These are phyloP conservation scores for Mariannaea elegans DNA, from an alignment of 2,329 filamentous ascomycete species.

Conservation along the genomic window DNA sequence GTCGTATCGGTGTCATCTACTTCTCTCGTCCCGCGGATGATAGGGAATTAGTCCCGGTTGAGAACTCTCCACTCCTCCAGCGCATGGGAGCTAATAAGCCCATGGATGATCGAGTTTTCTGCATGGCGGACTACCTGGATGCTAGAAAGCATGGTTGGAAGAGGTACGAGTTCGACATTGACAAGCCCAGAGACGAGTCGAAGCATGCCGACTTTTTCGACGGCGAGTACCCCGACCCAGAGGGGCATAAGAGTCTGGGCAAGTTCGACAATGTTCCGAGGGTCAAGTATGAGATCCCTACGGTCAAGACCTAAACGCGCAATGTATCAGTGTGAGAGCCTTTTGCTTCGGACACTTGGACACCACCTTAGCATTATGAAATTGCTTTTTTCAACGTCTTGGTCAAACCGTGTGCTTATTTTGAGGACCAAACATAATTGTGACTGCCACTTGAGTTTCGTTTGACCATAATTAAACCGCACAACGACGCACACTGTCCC, in stretches of 20 bases:
- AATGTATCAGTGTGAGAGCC: no score
- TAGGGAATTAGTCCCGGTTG: constrained; percentile 46
- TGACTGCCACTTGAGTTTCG: no score
- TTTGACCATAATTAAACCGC: no score
- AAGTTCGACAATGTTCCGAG: constrained; percentile 23
- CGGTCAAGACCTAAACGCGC: constrained; percentile 9
- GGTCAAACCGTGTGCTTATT: no score
- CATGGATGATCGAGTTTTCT: constrained; percentile 39
- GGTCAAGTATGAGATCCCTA: constrained; percentile 16
- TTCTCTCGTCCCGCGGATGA: constrained; percentile 51
- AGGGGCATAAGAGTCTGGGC: constrained; percentile 20
- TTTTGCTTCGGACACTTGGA: no score
- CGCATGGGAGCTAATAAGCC: constrained; percentile 40
- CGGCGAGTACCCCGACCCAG: constrained; percentile 18
- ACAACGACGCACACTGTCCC: no score
- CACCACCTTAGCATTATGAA: no score
- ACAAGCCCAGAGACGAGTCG: constrained; percentile 23
- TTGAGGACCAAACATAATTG: no score
- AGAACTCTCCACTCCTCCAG: constrained; percentile 45
- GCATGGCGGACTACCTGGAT: constrained; percentile 41
- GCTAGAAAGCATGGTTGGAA: constrained; percentile 44
- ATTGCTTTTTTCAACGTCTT: no score
- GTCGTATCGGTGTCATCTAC: constrained; percentile 50
- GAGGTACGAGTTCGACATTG: constrained; percentile 41
- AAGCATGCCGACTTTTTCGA: constrained; percentile 25